phyloP scores from a whole-genome alignment of 2,329 filamentous ascomycete species.

The Cladosporium sp. region DNA sequence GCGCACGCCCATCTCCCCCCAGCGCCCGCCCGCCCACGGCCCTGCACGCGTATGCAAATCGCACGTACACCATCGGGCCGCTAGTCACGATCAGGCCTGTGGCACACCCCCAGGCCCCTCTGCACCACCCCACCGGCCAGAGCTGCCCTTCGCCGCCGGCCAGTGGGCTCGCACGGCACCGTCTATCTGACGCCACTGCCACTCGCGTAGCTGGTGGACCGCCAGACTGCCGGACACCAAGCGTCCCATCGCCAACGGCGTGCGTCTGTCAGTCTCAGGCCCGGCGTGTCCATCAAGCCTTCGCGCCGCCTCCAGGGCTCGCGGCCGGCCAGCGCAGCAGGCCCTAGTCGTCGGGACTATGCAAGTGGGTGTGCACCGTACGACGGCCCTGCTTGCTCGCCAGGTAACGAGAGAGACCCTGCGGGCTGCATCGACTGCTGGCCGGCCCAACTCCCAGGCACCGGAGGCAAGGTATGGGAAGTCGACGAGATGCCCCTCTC shows the following conservation, averaged over 20 bases:
- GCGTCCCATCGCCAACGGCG: background rate
- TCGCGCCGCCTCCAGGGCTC: background rate
- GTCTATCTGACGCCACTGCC: background rate
- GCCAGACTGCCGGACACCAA: slow-evolving; percentile 1
- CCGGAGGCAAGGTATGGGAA: background rate
- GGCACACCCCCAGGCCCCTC: background rate
- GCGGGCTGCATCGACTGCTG: background rate
- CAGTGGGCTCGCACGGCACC: background rate
- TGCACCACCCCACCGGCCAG: background rate
- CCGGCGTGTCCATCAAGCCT: background rate
- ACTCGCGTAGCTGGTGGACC: background rate
- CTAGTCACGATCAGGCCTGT: slow-evolving; percentile 6
- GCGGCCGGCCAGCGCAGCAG: background rate
- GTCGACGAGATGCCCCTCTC: background rate
- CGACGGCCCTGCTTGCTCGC: background rate
- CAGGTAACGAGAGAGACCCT: background rate
- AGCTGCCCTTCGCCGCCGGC: background rate
- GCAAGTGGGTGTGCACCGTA: background rate
- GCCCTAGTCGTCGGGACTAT: background rate
- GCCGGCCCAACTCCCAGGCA: background rate
- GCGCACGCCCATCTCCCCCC: slow-evolving; percentile 2
- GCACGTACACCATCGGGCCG: background rate
- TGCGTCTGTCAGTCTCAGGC: background rate
- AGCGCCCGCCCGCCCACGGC: background rate
- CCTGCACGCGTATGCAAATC: background rate